Evolutionary conservation across 192 early-diverging fungal genomes (phyloP), one percentile per base, ranked within the genome.

Genomic region (Dissophora globulifera): DNA sequence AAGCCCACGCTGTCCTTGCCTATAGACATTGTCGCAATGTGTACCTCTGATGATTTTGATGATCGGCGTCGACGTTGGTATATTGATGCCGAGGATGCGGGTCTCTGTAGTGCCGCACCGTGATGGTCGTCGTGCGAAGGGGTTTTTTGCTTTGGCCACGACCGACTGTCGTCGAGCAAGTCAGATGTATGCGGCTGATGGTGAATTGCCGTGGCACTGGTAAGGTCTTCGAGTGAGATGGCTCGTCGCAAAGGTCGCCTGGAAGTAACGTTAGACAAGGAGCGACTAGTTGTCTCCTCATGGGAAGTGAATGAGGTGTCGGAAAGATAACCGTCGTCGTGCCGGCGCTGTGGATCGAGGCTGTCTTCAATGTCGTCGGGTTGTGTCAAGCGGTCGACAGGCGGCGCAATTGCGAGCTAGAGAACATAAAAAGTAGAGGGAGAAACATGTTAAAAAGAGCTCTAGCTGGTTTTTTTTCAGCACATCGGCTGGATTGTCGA

Each of bases 311-410:
- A 57, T n/a, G 72, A 76, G 2, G 64, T 56, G 20, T 76, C 72
- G 1, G 72, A 67, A 8, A 76, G 50, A 30, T 76, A 76, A 4
- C 64, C 72, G 52, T 76, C 72, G 35, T 76, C 63, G 20, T 76
- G 55, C 10, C 27, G 35, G 20, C 13, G 62, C 22, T 53, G 42
- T 20, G 22, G 22, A 38, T 66, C 47, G n/a, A 62, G 41, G 2
- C 32, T 27, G 12, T 62, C 52, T 4, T 53, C 29, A 22, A n/a
- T 27, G 32, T 50, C 43, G n/a, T 51, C 48, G 15, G 50, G 42
- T 1, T 64, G 52, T 13, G 33, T 40, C 46, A 75, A 32, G 4
- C 42, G 40, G n/a, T 48, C 50, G n/a, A 40, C 70, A 25, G 62
- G 55, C 7, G 47, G 50, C 11, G 38, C 52, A 41, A 75, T 58